A percentile compares a stretch with the other conserved stretches of the same genome.
These are phyloP conservation scores for Solanum peruvianum DNA, from an alignment of 257 asterid genomes.

Conservation along the genomic window DNA sequence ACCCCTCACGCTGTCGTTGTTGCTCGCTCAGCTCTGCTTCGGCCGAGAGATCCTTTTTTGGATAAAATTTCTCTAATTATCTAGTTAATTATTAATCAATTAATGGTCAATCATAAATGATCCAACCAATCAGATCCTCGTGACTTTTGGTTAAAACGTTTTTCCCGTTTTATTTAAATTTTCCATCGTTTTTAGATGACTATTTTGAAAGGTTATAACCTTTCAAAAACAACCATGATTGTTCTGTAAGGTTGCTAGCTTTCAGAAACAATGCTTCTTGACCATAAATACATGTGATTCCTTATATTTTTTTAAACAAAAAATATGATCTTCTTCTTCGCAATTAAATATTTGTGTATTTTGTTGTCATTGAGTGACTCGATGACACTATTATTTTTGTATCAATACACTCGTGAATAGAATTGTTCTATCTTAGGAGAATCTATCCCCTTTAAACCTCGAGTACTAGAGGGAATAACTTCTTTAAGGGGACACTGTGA, in stretches of 20 bases:
- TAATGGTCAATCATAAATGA: neutral
- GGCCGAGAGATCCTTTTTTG: neutral
- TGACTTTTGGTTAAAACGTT: neutral
- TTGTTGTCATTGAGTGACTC: neutral
- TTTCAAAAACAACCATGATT: no score
- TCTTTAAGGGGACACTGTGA: neutral
- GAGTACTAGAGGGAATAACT: neutral
- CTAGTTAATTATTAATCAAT: no score
- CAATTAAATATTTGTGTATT: no score
- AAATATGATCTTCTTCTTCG: neutral
- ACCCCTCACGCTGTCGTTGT: neutral
- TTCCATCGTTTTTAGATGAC: fast-evolving
- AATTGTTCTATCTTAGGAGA: no score
- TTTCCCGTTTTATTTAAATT: no score
- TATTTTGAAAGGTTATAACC: no score
- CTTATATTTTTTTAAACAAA: fast-evolving
- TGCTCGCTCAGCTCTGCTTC: no score
- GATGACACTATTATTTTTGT: neutral
- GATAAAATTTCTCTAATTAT: no score
- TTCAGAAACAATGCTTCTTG: neutral
- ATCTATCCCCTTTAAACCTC: neutral
- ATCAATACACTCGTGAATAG: neutral
- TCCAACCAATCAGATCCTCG: neutral
- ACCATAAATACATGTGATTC: neutral
- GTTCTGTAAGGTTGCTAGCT: neutral